Percentiles rank a stretch among this genome's conserved stretches.
phyloP scores from a whole-genome alignment of 148 eudicot genomes.

The Fallopia convolvulus region DNA sequence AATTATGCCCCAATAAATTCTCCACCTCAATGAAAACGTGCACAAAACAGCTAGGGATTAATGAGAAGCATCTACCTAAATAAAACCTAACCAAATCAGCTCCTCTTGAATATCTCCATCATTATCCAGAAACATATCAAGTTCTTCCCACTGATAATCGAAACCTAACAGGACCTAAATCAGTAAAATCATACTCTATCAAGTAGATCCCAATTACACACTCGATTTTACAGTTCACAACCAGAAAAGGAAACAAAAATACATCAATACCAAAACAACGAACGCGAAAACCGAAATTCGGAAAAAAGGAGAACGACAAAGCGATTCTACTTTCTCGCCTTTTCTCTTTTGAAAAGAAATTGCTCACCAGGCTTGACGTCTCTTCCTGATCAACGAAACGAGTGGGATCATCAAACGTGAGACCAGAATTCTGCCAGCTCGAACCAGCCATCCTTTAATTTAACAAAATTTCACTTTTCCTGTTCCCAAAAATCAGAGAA shows the following conservation, averaged over 20 bases:
- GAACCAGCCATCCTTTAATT: conserved; percentile 1
- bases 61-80: conserved; percentile 6
- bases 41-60: background rate
- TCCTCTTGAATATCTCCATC: background rate
- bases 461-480: background rate
- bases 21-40: background rate
- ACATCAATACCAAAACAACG: background rate
- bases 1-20: background rate
- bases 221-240: background rate
- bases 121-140: too few species aligned
- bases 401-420: conserved; percentile 17
- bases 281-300: background rate
- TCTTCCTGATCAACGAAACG: conserved; percentile 21
- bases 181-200: background rate
- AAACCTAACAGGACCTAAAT: background rate
- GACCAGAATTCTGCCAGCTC: conserved; percentile 25
- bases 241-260: background rate
- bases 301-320: conserved; percentile 1
- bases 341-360: background rate
- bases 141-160: background rate
- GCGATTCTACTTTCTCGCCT: background rate
- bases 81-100: background rate
- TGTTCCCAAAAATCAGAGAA: background rate
- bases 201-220: background rate
- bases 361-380: conserved; percentile 21